Conservation (phyloP, 805 yeast species). For the Cyberlindnera veronae region DNA sequence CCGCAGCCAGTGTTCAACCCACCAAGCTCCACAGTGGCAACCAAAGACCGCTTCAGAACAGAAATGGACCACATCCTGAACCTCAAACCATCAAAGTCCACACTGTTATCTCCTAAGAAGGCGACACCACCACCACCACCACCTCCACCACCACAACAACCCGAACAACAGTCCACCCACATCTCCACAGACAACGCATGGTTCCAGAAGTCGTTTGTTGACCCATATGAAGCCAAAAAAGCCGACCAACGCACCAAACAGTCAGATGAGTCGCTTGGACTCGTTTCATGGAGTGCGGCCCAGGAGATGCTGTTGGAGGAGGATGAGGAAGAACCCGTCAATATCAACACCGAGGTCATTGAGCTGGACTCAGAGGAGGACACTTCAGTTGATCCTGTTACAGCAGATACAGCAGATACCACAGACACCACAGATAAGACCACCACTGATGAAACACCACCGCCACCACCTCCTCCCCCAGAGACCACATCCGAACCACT, state of each 20-base stretch:
- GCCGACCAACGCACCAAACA: slow-evolving; percentile 4
- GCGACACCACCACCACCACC: too few relatives aligned
- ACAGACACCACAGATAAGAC: background rate
- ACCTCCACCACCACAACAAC: too few relatives aligned
- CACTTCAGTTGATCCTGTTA: slow-evolving; percentile 14
- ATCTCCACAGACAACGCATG: slow-evolving; percentile 16
- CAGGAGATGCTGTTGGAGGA: slow-evolving; percentile 28
- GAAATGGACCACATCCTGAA: slow-evolving; percentile 22
- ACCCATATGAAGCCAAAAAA: slow-evolving; percentile 10
- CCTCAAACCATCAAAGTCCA: slow-evolving; percentile 6
- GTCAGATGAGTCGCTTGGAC: slow-evolving; percentile 30
- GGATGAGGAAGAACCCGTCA: slow-evolving; percentile 1
- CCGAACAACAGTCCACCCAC: too few relatives aligned
- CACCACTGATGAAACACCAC: slow-evolving; percentile 8
- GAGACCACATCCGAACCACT: slow-evolving; percentile 17
- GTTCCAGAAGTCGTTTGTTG: slow-evolving; percentile 19
- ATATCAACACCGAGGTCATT: background rate
- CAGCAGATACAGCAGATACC: background rate
- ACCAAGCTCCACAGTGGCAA: background rate
- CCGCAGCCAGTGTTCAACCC: background rate
- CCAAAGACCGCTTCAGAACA: slow-evolving; percentile 11
- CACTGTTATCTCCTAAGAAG: slow-evolving; percentile 3
- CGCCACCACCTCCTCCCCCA: too few relatives aligned
- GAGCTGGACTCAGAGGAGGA: slow-evolving; percentile 18
- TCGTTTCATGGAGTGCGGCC: slow-evolving; percentile 50